Base-by-base conservation (phyloP, 345 rosid genomes). In the Arabis alpina region DNA sequence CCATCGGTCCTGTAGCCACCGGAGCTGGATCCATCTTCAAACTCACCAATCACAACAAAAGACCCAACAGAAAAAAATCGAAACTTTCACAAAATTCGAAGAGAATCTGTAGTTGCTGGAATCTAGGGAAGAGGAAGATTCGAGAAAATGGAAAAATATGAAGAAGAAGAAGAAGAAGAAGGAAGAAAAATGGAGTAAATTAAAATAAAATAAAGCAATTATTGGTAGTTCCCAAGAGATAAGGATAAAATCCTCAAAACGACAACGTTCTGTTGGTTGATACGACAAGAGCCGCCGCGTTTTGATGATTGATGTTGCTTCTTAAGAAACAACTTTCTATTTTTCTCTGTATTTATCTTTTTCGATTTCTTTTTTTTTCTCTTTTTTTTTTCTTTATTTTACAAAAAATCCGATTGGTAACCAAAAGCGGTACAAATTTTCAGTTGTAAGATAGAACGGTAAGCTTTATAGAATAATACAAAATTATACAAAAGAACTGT, bases 1-100 rank as follows among this genome's bases (percentile, higher is more conserved):
- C 95, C 90, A 89, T 85, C n/a, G 86, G 86, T 13, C 86, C 86
- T 47, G 84, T 74, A 3, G 81, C 72, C 66, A 81, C 54, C 72
- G 79, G 74, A 51, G 77, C 63, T 66, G 85, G 86, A 83, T 87
- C 83, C 92, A 70, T 64, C 47, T 45, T 55, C 44, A 61, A 6
- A 2, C 7, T 40, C 42, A 42, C 52, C 56, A 27, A 19, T 68
- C 58, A 49, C 32, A 73, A 70, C 76, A 52, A 71, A 28, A 55
- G 40, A 7, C 40, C 14, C 23, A n/a, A 12, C 9, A 13, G 9
- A 13, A 8, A 13, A 41, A 36, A 40, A 55, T 52, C 63, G 24
- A 62, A 52, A 58, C 39, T 43, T 43, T n/a, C 15, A 2, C 6
- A 8, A 52, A 55, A 23, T 40, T 13, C 14, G 55, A 66, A 36